Evolutionary conservation across 2,329 filamentous ascomycete genomes (phyloP).

Genomic region (Xylaria sp.): DNA sequence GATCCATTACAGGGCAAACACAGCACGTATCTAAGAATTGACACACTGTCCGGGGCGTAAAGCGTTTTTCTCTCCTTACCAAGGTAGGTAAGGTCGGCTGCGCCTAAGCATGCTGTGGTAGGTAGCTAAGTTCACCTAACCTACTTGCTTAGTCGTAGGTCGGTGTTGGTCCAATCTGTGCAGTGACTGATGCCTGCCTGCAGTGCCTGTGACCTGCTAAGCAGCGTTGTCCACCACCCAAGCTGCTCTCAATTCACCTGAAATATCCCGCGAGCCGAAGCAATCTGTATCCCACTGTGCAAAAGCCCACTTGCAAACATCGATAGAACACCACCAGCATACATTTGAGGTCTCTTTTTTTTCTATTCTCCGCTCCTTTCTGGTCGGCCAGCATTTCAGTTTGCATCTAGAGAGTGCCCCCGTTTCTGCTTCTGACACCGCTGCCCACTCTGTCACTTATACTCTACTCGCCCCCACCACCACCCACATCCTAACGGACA

Average conservation of each 20-base stretch:
- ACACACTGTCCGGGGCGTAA: neutral
- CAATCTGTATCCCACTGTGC: constrained; percentile 4
- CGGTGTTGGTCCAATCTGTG: neutral
- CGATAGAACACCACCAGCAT: constrained; percentile 22
- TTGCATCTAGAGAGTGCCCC: neutral
- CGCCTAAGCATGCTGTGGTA: neutral
- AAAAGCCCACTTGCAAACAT: constrained; percentile 30
- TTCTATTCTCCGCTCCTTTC: constrained; percentile 2
- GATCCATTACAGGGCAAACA: constrained; percentile 1
- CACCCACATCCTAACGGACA: neutral
- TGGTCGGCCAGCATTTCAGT: constrained; percentile 1
- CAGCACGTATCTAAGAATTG: neutral
- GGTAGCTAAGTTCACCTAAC: neutral
- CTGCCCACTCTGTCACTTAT: constrained; percentile 1
- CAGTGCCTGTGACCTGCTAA: constrained; percentile 6
- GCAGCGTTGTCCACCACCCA: neutral
- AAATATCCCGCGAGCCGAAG: constrained; percentile 11
- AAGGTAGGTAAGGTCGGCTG: neutral
- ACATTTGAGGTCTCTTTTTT: constrained; percentile 18
- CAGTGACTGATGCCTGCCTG: neutral
- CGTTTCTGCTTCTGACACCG: constrained; percentile 15
- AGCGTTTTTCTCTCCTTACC: neutral
- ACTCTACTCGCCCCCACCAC: neutral
- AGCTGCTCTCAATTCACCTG: constrained; percentile 4
- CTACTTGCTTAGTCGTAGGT: neutral